Base-by-base conservation (phyloP, 1,284 basidiomycete genomes). In the Tremellales sp. region DNA sequence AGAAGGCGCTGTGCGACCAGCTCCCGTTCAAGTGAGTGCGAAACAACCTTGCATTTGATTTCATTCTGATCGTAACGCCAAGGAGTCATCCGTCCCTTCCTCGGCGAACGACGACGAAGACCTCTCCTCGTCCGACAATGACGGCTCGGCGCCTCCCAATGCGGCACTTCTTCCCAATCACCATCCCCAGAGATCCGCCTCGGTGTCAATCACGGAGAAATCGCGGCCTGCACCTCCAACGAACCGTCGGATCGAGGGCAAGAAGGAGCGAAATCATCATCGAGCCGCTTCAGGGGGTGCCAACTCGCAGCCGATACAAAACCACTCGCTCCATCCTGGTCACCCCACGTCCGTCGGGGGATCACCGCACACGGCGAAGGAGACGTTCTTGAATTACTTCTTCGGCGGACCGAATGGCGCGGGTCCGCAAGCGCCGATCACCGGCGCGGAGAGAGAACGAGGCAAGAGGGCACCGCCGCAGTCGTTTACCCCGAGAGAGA, bases 321-420 rank as follows among this genome's bases (percentile, higher is more conserved):
- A 56, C 41, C 45, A 42, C 44, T 47, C 50, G 63, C 34, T 61
- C 70, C 31, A 56, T 67, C 56, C 77, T 75, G 47, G 63, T 72
- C 66, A 72, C 14, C 72, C 77, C 1, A 74, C 77, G 27, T 74
- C 77, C 10, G 74, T 56, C n/a, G 47, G 79, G 1, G 63, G 65
- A 14, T 70, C 71, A 19, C 72, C 70, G 12, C 67, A 71, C 45
- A 61, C 66, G 13, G 84, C 89, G 18, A 81, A 85, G 58, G 92
- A 95, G 62, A 87, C 87, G 3, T 94, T 97, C 77, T 75, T 95
- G 49, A 92, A 87, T 66, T 95, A 95, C 72, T 95, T 97, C 75
- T 95, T 97, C 67, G 93, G 78, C 32, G 75, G 89, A 1, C 86
- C 86, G 2, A 57, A 60, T 41, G 65, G 64, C 5, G 43, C 49